Conservation (phyloP, 176 grass and related monocot genomes). For the Ananas comosus region DNA sequence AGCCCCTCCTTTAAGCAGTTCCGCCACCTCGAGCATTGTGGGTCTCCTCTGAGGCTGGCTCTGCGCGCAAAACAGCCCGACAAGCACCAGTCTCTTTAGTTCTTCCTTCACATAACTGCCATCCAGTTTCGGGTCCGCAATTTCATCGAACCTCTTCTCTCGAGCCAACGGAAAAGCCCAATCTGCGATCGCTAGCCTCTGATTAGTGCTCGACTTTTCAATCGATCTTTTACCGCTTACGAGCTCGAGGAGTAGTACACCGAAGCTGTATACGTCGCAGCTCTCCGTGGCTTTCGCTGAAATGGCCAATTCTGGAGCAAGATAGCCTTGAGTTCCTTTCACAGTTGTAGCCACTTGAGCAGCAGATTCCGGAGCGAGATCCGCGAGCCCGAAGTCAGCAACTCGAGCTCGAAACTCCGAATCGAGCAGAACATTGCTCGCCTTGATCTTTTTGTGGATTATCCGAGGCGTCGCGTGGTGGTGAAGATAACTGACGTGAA, state of each 20-base stretch:
- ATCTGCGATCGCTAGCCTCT: slow-evolving; percentile 39
- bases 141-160: slow-evolving; percentile 56
- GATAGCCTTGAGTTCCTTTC: slow-evolving; percentile 58
- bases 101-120: slow-evolving; percentile 60
- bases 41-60: slow-evolving; percentile 58
- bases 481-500: slow-evolving; percentile 50
- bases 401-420: slow-evolving; percentile 48
- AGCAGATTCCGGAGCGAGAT: slow-evolving; percentile 38
- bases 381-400: slow-evolving; percentile 63
- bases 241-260: slow-evolving; percentile 60
- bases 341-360: slow-evolving; percentile 40
- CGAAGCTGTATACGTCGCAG: slow-evolving; percentile 78
- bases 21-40: slow-evolving; percentile 46
- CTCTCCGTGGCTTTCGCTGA: slow-evolving; percentile 47
- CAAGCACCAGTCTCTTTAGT: slow-evolving; percentile 55
- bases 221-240: slow-evolving; percentile 56
- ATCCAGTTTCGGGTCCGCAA: slow-evolving; percentile 54
- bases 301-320: slow-evolving; percentile 66
- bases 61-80: slow-evolving; percentile 56
- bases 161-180: slow-evolving; percentile 62
- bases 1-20: slow-evolving; percentile 48
- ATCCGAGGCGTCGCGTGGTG: slow-evolving; percentile 38
- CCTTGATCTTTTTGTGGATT: slow-evolving; percentile 63
- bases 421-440: slow-evolving; percentile 64
- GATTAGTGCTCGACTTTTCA: slow-evolving; percentile 27